Conservation (phyloP, 2,329 filamentous ascomycete species). For the Aureobasidium sp. region DNA sequence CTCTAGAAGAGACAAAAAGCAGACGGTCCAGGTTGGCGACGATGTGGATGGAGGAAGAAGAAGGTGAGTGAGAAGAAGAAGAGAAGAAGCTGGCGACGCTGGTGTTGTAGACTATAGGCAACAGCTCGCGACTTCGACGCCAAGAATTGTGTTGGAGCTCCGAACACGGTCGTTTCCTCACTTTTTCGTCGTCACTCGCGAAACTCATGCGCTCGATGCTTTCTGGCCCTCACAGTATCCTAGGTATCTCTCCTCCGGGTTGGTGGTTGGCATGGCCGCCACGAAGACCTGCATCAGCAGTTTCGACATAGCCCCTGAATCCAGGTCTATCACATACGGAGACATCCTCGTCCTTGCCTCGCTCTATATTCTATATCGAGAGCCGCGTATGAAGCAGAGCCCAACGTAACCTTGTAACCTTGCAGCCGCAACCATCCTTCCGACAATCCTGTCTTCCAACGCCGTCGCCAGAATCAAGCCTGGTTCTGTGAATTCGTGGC, state of each 20-base stretch:
- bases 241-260: too few species aligned
- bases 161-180: background rate
- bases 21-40: constrained; percentile 13
- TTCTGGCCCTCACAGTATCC: background rate
- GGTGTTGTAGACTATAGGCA: background rate
- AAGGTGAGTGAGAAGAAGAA: background rate
- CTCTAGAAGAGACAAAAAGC: constrained; percentile 12
- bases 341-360: too few species aligned
- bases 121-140: background rate
- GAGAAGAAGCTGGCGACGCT: background rate
- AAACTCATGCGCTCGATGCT: background rate
- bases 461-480: too few species aligned
- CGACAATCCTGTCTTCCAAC: too few species aligned
- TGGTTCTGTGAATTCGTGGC: too few species aligned
- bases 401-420: too few species aligned
- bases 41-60: background rate
- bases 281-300: background rate
- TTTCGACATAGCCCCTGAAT: too few species aligned
- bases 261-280: too few species aligned
- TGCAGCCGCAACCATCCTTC: too few species aligned
- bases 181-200: background rate
- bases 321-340: too few species aligned
- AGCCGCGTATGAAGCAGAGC: too few species aligned
- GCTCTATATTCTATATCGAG: too few species aligned
- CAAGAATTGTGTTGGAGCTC: background rate